A percentile compares a stretch with the other conserved stretches of the same genome.
phyloP scores from a whole-genome alignment of 1,284 basidiomycete genomes.

The Ceratobasidium sp. region DNA sequence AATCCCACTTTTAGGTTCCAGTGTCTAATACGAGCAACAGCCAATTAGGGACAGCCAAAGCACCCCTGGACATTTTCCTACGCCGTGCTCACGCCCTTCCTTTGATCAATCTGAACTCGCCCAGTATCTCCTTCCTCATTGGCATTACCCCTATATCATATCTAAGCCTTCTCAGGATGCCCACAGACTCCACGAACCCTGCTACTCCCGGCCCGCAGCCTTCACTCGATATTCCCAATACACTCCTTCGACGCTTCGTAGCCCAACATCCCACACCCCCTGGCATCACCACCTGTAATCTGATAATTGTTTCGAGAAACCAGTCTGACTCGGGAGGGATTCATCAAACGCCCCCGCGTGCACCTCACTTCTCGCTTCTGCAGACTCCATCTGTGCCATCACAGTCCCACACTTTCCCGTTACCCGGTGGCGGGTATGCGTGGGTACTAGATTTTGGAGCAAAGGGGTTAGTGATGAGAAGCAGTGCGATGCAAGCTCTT shows the following conservation, averaged over 20 bases:
- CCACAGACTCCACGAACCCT: conserved; percentile 42
- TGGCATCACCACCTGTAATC: conserved; percentile 64
- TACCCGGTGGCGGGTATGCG: neutral
- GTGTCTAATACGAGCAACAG: neutral
- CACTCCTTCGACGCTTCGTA: conserved; percentile 58
- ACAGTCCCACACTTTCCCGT: neutral
- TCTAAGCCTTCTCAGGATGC: conserved; percentile 59
- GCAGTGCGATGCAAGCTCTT: conserved; percentile 23
- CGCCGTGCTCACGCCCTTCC: conserved; percentile 68
- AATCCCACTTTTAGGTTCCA: neutral
- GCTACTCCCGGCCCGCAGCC: conserved; percentile 47
- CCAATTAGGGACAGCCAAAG: conserved; percentile 17
- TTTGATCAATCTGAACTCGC: conserved; percentile 67
- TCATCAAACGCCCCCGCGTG: conserved; percentile 11
- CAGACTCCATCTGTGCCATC: neutral
- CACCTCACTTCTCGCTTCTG: conserved; percentile 15
- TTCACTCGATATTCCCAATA: conserved; percentile 60
- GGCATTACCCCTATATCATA: conserved; percentile 72
- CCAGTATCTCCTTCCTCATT: conserved; percentile 72
- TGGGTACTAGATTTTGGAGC: conserved; percentile 32
- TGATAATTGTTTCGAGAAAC: conserved; percentile 57
- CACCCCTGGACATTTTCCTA: conserved; percentile 71
- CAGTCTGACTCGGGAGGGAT: neutral
- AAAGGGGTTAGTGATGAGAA: conserved; percentile 26
- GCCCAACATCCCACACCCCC: conserved; percentile 49